Evolutionary conservation across 768 basidiomycete genomes (phyloP).

Genomic region (Crepidotus variabilis): DNA sequence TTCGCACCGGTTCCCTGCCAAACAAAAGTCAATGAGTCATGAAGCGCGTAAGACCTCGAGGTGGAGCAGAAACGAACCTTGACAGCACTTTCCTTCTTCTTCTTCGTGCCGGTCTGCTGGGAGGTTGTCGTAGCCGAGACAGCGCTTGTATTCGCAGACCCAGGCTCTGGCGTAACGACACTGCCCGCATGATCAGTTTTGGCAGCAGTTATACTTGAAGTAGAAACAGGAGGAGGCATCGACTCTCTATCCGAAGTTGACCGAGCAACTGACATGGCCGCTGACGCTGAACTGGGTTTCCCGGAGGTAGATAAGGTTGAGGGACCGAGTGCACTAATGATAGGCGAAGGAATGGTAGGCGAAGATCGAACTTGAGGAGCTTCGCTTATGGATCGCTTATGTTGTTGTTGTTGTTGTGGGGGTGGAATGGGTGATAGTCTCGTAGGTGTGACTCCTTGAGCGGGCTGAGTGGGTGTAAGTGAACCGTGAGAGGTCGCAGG

Average conservation of each 20-base stretch:
- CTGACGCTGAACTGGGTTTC: slow-evolving; percentile 9
- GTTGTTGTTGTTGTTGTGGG: neutral
- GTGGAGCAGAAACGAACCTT: slow-evolving; percentile 30
- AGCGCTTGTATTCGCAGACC: neutral
- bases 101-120: slow-evolving; percentile 18
- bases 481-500: neutral
- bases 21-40: slow-evolving; percentile 5
- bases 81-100: slow-evolving; percentile 36
- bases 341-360: slow-evolving; percentile 8
- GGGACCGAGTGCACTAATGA: slow-evolving; percentile 8
- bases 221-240: slow-evolving; percentile 52
- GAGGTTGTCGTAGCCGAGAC: slow-evolving; percentile 12
- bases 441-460: neutral
- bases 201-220: slow-evolving; percentile 15
- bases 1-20: slow-evolving; percentile 23
- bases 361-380: slow-evolving; percentile 10
- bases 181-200: slow-evolving; percentile 20
- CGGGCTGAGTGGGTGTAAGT: neutral
- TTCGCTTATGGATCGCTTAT: slow-evolving; percentile 3
- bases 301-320: slow-evolving; percentile 5
- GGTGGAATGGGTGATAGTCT: neutral
- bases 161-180: slow-evolving; percentile 1
- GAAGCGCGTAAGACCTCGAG: neutral
- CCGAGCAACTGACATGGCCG: slow-evolving; percentile 15
- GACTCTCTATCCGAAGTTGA: slow-evolving; percentile 46